A percentile compares a stretch with the other conserved stretches of the same genome.
Conservation (phyloP, 371 early-diverging fungal genomes). For the Apophysomyces ossiformis region DNA sequence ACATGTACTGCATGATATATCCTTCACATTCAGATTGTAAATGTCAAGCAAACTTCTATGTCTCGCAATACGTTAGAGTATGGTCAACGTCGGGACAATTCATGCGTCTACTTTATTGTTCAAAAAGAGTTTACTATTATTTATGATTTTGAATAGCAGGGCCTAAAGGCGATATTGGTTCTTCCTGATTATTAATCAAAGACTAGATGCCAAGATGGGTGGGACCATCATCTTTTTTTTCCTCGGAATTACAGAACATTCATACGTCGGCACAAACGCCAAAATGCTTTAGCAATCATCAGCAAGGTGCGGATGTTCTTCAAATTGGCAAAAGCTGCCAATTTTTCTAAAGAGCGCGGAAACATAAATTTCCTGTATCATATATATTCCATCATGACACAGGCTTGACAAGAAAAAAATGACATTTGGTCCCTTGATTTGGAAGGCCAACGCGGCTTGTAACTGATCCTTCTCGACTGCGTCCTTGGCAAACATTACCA, state of each 20-base stretch:
- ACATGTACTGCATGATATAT: no score
- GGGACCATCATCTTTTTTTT: constrained; percentile 20
- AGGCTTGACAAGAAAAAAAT: constrained; percentile 16
- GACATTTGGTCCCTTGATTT: constrained; percentile 13
- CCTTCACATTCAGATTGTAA: no score
- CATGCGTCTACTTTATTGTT: no score
- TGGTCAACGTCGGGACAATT: no score
- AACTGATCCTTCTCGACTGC: constrained; percentile 14
- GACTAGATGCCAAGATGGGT: constrained; percentile 21
- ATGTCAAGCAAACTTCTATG: no score
- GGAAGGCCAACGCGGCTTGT: constrained; percentile 18
- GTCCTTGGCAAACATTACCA: constrained; percentile 18
- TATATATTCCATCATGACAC: constrained; percentile 27
- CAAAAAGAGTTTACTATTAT: constrained; percentile 17
- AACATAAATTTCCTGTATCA: constrained; percentile 33
- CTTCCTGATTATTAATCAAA: constrained; percentile 25
- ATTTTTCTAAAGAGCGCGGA: constrained; percentile 24
- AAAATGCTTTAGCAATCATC: constrained; percentile 29
- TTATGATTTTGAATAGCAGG: constrained; percentile 16
- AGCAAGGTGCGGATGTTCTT: constrained; percentile 33
- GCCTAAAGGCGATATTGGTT: constrained; percentile 28
- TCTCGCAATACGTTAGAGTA: no score
- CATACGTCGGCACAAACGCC: constrained; percentile 18
- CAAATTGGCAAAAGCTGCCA: constrained; percentile 19
- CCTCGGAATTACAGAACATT: constrained; percentile 12